Conservation (phyloP, 345 rosid species). For the Hibiscus mutabilis region DNA sequence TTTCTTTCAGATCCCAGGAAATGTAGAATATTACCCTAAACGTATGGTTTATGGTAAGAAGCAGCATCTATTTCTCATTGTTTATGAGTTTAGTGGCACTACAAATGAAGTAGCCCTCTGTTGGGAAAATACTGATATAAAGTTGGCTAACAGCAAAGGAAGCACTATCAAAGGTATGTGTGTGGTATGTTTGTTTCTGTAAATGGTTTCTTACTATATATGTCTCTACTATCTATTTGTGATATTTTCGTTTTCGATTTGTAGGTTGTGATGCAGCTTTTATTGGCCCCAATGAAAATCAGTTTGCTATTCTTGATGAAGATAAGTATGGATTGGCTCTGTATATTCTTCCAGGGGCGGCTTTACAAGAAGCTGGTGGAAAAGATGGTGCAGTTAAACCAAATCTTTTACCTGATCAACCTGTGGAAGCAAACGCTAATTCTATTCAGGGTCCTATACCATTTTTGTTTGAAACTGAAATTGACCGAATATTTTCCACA, state of each 20-base stretch:
- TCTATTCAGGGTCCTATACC: slow-evolving; percentile 73
- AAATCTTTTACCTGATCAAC: slow-evolving; percentile 26
- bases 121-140: slow-evolving; percentile 77
- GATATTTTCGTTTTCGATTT: not conserved
- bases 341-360: slow-evolving; percentile 66
- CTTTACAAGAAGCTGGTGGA: slow-evolving; percentile 48
- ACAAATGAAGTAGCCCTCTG: slow-evolving; percentile 82
- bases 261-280: slow-evolving; percentile 91
- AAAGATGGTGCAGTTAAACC: slow-evolving; percentile 47
- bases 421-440: slow-evolving; percentile 48
- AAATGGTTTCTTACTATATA: slow-evolving; percentile 4
- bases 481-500: slow-evolving; percentile 87
- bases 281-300: slow-evolving; percentile 75
- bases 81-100: slow-evolving; percentile 80
- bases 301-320: slow-evolving; percentile 88
- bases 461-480: slow-evolving; percentile 86
- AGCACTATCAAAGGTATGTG: slow-evolving; percentile 68
- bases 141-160: slow-evolving; percentile 64
- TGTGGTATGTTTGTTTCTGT: not conserved
- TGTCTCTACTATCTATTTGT: slow-evolving; percentile 2
- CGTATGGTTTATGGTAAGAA: slow-evolving; percentile 63
- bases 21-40: slow-evolving; percentile 72
- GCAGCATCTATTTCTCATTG: slow-evolving; percentile 70
- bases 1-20: slow-evolving; percentile 70
- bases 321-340: slow-evolving; percentile 80